phyloP scores from a whole-genome alignment of 2,329 filamentous ascomycete species.

The Epichloe hybrida region DNA sequence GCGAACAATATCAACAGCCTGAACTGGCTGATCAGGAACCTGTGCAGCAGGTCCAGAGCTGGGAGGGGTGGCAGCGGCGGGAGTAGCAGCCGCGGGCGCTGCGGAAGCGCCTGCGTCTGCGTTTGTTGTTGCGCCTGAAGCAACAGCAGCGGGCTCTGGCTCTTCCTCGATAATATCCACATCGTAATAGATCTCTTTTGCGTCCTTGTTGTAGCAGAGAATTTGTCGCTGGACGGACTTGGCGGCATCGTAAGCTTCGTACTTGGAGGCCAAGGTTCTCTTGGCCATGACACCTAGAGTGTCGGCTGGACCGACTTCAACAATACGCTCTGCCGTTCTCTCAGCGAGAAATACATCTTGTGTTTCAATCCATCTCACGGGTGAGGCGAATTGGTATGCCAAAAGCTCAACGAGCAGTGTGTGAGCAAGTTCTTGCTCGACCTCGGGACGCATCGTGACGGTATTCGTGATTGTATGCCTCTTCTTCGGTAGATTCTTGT shows the following conservation, averaged over 20 bases:
- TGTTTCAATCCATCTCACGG: slow-evolving; percentile 98
- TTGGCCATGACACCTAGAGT: slow-evolving; percentile 96
- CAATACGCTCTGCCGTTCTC: slow-evolving; percentile 90
- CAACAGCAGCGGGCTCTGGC: slow-evolving; percentile 45
- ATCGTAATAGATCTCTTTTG: slow-evolving; percentile 98
- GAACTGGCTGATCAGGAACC: slow-evolving; percentile 74
- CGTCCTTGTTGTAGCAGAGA: slow-evolving; percentile 98
- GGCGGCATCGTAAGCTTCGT: slow-evolving; percentile 95
- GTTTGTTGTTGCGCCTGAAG: slow-evolving; percentile 33
- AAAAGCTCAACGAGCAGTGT: slow-evolving; percentile 96
- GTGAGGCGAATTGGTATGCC: slow-evolving; percentile 97
- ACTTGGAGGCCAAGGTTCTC: slow-evolving; percentile 88
- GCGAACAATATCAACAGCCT: slow-evolving; percentile 79
- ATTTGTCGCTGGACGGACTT: slow-evolving; percentile 95
- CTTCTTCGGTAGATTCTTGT: background rate
- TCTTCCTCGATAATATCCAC: slow-evolving; percentile 92
- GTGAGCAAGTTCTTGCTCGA: slow-evolving; percentile 98
- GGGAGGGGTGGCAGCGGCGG: slow-evolving; percentile 46
- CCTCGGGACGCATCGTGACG: slow-evolving; percentile 80
- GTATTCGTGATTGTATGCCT: slow-evolving; percentile 1
- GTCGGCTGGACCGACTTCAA: slow-evolving; percentile 93
- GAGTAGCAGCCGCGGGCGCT: slow-evolving; percentile 39
- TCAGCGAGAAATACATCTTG: slow-evolving; percentile 98
- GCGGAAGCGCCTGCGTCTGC: slow-evolving; percentile 40
- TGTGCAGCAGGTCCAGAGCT: slow-evolving; percentile 76